These are phyloP conservation scores for Pholiota microspora DNA, from an alignment of 768 basidiomycete genomes.

Conservation along the genomic window DNA sequence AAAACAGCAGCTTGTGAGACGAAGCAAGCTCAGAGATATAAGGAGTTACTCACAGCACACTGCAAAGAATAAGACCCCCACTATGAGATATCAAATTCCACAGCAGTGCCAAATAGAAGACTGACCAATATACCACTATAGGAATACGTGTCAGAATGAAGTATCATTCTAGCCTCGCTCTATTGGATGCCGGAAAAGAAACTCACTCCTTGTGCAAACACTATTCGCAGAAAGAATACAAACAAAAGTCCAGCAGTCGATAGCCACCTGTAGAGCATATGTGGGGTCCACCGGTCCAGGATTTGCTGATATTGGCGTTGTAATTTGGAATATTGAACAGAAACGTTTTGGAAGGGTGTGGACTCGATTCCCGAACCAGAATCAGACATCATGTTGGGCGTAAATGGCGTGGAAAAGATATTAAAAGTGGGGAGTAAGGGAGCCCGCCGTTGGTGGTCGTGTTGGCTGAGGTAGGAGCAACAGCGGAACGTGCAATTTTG, in stretches of 20 bases:
- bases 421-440: conserved; percentile 10
- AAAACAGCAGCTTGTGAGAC: conserved; percentile 4
- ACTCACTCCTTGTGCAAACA: conserved; percentile 87
- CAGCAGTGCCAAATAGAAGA: conserved; percentile 17
- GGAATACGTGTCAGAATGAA: conserved; percentile 10
- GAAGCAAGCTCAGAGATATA: background rate
- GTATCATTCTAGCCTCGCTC: conserved; percentile 4
- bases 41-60: conserved; percentile 62
- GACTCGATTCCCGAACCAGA: conserved; percentile 42
- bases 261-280: conserved; percentile 87
- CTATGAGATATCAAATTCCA: conserved; percentile 2
- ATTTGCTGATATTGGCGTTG: conserved; percentile 81
- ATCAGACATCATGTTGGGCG: conserved; percentile 51
- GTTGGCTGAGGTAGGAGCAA: conserved; percentile 9
- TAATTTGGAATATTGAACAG: conserved; percentile 46
- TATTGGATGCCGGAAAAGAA: background rate
- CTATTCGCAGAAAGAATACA: conserved; percentile 82
- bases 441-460: conserved; percentile 18
- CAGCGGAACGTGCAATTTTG: conserved; percentile 22
- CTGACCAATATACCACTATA: conserved; percentile 91
- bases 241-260: conserved; percentile 66
- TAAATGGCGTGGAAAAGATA: conserved; percentile 16
- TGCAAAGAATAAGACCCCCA: conserved; percentile 20
- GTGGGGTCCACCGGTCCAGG: conserved; percentile 92
- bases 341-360: conserved; percentile 47